Evolutionary conservation across 108 stramenopile genomes (phyloP), one percentile per base, ranked within the genome.

Genomic region (Bacterosira constricta): DNA sequence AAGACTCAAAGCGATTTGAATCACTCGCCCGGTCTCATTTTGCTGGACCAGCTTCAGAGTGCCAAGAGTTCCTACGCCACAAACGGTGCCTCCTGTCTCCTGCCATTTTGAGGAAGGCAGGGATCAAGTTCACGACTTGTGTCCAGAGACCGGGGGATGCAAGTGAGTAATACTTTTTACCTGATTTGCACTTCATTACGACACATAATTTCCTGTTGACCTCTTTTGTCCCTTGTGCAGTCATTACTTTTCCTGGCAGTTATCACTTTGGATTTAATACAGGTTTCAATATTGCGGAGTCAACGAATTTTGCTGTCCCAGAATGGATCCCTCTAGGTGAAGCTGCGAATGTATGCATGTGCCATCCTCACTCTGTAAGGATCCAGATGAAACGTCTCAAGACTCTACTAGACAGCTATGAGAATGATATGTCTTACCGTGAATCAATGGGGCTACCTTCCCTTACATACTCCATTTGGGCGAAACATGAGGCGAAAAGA

Each of bases 261-360:
- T 99, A 98, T 75, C 99, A 99, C 71, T 96, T 94, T 63, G 98
- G 99, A 26, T 98, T 99, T 88, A 98, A 98, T 76, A 86, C 90
- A 18, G 99, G 99, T 9, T 98, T 98, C 73, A 99, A 99, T 75
- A 69, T 97, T 61, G 99, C 99, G 2, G 99, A 99, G 74, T 90
- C 96, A 9, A 97, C 92, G 0, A 99, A 98, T 66, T 96, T 96
- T 73, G 97, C 91, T 41, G 88, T 94, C 2, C 95, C 96, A 25
- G 93, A 95, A 68, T 99, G 98, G 98, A 79, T 99, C 54, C 85
- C 88, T 17, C 70, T 82, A 46, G 97, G 97, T 10, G 70, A 80
- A 52, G 39, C 61, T 12, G 98, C 98, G 5, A 70, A 71, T 2
- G 71, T 91, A 34, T 99, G 98, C 75, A 80, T 94, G 58, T 99